Conservation (phyloP, 2,329 filamentous ascomycete genomes). For the Xylariaceae sp. region DNA sequence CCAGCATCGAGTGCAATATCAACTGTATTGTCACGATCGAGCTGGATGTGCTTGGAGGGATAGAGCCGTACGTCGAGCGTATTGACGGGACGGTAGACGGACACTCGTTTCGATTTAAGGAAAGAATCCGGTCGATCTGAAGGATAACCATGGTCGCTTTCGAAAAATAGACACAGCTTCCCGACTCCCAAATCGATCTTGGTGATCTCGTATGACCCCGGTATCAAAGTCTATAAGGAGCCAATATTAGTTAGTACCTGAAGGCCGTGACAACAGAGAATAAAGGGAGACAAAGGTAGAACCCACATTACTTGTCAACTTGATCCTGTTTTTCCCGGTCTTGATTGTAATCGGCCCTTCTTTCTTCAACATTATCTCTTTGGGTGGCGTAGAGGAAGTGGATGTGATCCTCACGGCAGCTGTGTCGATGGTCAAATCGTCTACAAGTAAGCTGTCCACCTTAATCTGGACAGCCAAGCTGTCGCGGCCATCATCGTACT, state of each 20-base stretch:
- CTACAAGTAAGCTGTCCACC: conserved; percentile 66
- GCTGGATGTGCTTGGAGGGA: conserved; percentile 65
- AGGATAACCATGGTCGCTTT: conserved; percentile 50
- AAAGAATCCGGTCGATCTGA: conserved; percentile 43
- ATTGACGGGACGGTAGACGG: conserved; percentile 66
- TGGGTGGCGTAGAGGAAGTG: conserved; percentile 47
- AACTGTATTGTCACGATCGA: conserved; percentile 73
- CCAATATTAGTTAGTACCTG: too few relatives aligned
- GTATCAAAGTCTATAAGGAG: conserved; percentile 56
- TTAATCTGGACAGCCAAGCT: conserved; percentile 66
- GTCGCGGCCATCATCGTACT: conserved; percentile 66
- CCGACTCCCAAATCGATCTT: conserved; percentile 60
- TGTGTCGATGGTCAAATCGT: conserved; percentile 61
- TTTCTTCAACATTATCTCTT: conserved; percentile 62
- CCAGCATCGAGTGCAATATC: conserved; percentile 70
- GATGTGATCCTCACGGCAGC: conserved; percentile 60
- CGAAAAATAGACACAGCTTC: conserved; percentile 61
- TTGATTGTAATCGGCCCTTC: conserved; percentile 42
- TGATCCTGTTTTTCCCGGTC: conserved; percentile 46
- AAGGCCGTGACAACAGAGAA: too few relatives aligned
- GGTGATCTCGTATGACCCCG: conserved; percentile 71
- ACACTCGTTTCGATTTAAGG: conserved; percentile 55
- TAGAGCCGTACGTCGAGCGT: conserved; percentile 64
- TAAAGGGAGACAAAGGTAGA: too few relatives aligned
- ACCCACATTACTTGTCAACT: conserved; percentile 41